Evolutionary conservation across 2,329 filamentous ascomycete species (phyloP).

Genomic region (Fusarium mundagurra): DNA sequence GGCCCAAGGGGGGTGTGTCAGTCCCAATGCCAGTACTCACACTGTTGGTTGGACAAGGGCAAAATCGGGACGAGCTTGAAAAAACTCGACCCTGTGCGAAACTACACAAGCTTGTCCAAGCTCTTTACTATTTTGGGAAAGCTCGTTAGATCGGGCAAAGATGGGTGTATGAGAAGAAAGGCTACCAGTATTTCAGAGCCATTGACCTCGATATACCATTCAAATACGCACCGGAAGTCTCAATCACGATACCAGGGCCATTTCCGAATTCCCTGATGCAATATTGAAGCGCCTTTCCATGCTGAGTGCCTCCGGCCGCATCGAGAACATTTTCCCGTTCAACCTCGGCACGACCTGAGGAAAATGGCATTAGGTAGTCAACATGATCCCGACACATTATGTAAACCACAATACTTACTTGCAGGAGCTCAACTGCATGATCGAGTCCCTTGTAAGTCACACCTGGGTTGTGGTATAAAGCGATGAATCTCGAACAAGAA

Average conservation of each 20-base stretch:
- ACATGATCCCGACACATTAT: neutral
- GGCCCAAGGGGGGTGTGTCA: conserved; percentile 33
- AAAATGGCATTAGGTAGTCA: neutral
- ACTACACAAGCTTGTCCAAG: conserved; percentile 28
- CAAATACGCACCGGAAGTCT: neutral
- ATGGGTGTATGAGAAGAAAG: neutral
- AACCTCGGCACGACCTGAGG: conserved; percentile 18
- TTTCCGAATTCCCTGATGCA: neutral
- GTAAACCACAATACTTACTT: neutral
- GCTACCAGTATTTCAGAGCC: neutral
- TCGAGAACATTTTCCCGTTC: neutral
- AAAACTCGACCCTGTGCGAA: conserved; percentile 34
- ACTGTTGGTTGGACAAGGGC: conserved; percentile 9
- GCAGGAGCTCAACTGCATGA: conserved; percentile 17
- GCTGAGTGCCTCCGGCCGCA: conserved; percentile 6
- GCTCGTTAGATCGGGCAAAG: conserved; percentile 16
- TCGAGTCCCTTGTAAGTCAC: neutral
- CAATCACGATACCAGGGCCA: too few species aligned
- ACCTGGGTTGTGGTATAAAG: neutral
- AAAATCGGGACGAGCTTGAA: conserved; percentile 37
- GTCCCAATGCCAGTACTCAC: neutral
- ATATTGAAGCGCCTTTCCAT: neutral
- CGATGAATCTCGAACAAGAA: neutral
- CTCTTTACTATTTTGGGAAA: conserved; percentile 42
- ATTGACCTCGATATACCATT: conserved; percentile 17